Evolutionary conservation across 2,329 filamentous ascomycete species (phyloP).

Genomic region (Elsinoe arachidis): DNA sequence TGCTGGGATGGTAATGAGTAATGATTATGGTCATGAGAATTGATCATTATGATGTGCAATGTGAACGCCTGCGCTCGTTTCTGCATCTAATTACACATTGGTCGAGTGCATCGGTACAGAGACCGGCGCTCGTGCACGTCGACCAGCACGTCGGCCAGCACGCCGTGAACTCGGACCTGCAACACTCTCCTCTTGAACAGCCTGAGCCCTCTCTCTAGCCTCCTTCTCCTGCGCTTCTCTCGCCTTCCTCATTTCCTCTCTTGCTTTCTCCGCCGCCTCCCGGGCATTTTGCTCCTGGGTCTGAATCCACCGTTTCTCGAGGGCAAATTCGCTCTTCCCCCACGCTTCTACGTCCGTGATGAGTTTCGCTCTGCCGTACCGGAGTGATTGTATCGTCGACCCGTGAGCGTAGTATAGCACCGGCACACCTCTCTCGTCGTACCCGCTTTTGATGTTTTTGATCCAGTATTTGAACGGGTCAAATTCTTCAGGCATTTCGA

Average conservation of each 20-base stretch:
- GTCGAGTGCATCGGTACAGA: too few relatives aligned
- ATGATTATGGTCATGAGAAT: background rate
- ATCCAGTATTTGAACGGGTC: background rate
- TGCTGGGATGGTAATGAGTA: background rate
- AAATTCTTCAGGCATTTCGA: background rate
- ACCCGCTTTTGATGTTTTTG: background rate
- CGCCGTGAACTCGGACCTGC: too few relatives aligned
- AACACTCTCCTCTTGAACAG: too few relatives aligned
- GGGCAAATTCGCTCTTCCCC: background rate
- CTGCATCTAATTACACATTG: too few relatives aligned
- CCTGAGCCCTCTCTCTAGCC: too few relatives aligned
- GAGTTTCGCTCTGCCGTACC: background rate
- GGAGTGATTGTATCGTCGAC: background rate
- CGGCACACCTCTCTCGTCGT: background rate
- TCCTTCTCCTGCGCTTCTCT: too few relatives aligned
- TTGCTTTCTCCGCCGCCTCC: too few relatives aligned
- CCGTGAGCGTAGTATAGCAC: background rate
- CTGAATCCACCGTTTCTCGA: too few relatives aligned
- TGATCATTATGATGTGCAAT: background rate
- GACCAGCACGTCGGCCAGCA: too few relatives aligned
- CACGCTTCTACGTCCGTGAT: background rate
- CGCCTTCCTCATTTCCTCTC: too few relatives aligned
- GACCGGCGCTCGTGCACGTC: too few relatives aligned
- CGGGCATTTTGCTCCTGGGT: too few relatives aligned
- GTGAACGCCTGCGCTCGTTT: background rate